phyloP scores from a whole-genome alignment of 352 stramenopile genomes.

The Phytophthora melonis region DNA sequence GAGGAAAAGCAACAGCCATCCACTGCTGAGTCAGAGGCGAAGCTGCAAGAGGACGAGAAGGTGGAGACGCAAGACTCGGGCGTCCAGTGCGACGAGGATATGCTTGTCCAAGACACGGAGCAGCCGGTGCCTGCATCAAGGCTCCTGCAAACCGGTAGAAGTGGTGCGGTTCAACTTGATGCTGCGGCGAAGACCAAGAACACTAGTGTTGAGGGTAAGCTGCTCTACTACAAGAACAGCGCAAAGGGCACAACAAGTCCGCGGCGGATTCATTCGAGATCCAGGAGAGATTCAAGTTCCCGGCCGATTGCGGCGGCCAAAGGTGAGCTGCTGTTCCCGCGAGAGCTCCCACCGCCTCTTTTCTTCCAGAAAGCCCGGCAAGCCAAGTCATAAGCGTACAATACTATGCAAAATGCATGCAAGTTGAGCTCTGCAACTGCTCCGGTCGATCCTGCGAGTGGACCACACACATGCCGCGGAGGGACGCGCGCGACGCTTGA shows the following conservation, averaged over 20 bases:
- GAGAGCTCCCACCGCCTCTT: slow-evolving; percentile 49
- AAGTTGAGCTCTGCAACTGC: neutral
- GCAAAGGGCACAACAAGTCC: neutral
- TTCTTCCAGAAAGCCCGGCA: slow-evolving; percentile 52
- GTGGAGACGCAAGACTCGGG: slow-evolving; percentile 33
- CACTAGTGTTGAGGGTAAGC: neutral
- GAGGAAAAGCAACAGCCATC: neutral
- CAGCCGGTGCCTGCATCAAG: neutral
- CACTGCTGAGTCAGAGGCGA: neutral
- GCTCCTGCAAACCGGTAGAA: neutral
- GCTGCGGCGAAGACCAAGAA: neutral
- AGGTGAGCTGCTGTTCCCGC: slow-evolving; percentile 26
- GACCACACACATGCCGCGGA: neutral
- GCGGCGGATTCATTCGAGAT: neutral
- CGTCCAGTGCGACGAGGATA: slow-evolving; percentile 45
- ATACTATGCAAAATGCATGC: neutral
- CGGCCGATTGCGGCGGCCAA: slow-evolving; percentile 1
- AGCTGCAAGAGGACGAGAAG: neutral
- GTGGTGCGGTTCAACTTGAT: neutral
- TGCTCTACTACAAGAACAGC: slow-evolving; percentile 17
- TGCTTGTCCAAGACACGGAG: slow-evolving; percentile 6
- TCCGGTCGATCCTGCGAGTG: neutral
- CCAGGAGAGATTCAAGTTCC: neutral
- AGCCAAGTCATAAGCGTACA: slow-evolving; percentile 23
- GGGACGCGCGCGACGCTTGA: slow-evolving; percentile 23